A percentile compares a stretch with the other conserved stretches of the same genome.
Evolutionary conservation across 108 stramenopile species (phyloP).

Genomic region (Conticribra weissflogii): DNA sequence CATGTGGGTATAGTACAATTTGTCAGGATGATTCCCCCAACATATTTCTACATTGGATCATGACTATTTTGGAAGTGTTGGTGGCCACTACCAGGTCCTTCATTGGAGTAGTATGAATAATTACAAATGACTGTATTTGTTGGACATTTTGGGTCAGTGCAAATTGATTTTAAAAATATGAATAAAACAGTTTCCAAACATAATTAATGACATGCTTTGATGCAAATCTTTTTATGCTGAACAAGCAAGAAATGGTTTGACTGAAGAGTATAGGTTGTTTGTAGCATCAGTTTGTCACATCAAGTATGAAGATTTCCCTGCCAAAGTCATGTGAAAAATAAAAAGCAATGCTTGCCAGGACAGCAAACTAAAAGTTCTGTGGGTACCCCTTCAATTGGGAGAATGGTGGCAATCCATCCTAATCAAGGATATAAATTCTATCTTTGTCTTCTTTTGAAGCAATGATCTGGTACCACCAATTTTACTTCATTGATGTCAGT

Average conservation of each 20-base stretch:
- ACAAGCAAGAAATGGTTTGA: background rate
- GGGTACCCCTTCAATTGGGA: background rate
- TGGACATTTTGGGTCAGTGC: too few relatives aligned
- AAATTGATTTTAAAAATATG: too few relatives aligned
- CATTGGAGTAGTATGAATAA: too few relatives aligned
- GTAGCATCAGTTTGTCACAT: background rate
- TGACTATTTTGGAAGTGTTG: too few relatives aligned
- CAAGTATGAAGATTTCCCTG: conserved; percentile 4
- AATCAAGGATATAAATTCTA: background rate
- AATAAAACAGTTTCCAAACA: too few relatives aligned
- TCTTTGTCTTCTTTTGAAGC: background rate
- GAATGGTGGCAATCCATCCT: conserved; percentile 1
- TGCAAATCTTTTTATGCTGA: too few relatives aligned
- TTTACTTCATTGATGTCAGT: background rate
- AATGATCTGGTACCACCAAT: background rate
- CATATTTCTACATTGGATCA: too few relatives aligned
- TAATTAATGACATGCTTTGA: too few relatives aligned
- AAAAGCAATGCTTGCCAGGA: background rate
- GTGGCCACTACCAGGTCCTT: too few relatives aligned
- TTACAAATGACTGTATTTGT: too few relatives aligned
- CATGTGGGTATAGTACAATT: too few relatives aligned
- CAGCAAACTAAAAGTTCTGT: background rate
- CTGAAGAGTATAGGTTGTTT: background rate
- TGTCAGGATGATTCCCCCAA: too few relatives aligned
- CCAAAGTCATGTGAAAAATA: background rate